Evolutionary conservation across 768 basidiomycete genomes (phyloP).

Genomic region (Mycena filopes): DNA sequence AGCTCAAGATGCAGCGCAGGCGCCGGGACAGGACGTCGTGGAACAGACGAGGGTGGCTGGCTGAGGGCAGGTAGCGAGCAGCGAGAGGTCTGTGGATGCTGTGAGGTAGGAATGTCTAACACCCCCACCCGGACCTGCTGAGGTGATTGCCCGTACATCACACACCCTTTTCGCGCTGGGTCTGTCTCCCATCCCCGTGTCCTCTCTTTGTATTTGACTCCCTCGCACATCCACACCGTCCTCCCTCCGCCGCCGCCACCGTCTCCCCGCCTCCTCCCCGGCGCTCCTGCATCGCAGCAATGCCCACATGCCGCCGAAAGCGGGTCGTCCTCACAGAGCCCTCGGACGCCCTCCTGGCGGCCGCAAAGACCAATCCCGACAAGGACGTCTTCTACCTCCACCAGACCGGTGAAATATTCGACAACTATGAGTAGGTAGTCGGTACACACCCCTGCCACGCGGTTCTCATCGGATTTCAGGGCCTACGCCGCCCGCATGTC

Average conservation of each 20-base stretch:
- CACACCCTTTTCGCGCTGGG: too few species aligned
- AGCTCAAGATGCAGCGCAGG: constrained; percentile 12
- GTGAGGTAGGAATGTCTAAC: constrained; percentile 25
- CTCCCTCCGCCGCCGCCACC: constrained; percentile 30
- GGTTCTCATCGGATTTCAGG: constrained; percentile 45
- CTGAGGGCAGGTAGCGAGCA: background rate
- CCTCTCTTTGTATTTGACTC: constrained; percentile 55
- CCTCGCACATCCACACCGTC: constrained; percentile 32
- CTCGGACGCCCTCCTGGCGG: constrained; percentile 73
- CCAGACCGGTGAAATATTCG: constrained; percentile 97
- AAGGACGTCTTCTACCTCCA: constrained; percentile 91
- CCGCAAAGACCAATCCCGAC: constrained; percentile 70
- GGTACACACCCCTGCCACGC: constrained; percentile 39
- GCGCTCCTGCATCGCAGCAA: constrained; percentile 45
- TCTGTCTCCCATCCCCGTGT: constrained; percentile 19
- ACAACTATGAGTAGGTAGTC: constrained; percentile 88
- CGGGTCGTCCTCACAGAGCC: constrained; percentile 90
- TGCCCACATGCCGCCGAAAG: constrained; percentile 92
- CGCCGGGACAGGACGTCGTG: background rate
- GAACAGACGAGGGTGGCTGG: background rate
- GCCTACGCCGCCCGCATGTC: constrained; percentile 93
- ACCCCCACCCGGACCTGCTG: background rate
- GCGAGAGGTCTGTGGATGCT: constrained; percentile 36
- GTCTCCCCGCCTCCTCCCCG: constrained; percentile 27
- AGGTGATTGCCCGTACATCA: too few species aligned